These are phyloP conservation scores for Calonectria hawksworthii DNA, from an alignment of 2,329 filamentous ascomycete genomes.

Conservation along the genomic window DNA sequence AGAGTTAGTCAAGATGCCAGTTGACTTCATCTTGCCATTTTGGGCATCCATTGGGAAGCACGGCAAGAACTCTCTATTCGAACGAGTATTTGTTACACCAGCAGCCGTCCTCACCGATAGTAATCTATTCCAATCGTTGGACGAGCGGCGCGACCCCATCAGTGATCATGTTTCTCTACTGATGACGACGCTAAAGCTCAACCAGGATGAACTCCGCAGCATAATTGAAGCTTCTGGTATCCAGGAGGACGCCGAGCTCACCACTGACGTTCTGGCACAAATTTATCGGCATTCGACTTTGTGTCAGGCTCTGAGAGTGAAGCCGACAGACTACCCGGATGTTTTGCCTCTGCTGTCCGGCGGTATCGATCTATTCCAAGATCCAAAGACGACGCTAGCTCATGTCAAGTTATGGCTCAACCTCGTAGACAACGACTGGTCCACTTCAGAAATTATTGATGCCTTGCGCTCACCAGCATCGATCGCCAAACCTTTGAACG, in stretches of 20 bases:
- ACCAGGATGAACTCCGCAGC: not conserved
- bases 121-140: not conserved
- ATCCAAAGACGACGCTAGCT: not conserved
- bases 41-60: not conserved
- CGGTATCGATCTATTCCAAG: not conserved
- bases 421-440: too few species aligned
- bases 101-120: too few species aligned
- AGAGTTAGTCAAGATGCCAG: not conserved
- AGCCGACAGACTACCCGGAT: not conserved
- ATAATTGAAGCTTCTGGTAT: not conserved
- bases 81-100: not conserved
- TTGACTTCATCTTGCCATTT: not conserved
- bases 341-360: not conserved
- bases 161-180: not conserved
- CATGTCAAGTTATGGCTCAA: too few species aligned
- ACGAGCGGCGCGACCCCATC: not conserved
- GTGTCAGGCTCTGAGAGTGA: not conserved
- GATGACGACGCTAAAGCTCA: not conserved
- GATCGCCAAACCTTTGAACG: too few species aligned
- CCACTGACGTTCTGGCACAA: not conserved
- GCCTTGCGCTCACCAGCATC: too few species aligned
- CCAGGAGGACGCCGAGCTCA: not conserved
- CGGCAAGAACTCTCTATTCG: not conserved
- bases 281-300: not conserved
- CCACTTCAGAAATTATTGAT: too few species aligned